Evolutionary conservation across 2,329 filamentous ascomycete genomes (phyloP).

Genomic region (Colletotrichum melonis): DNA sequence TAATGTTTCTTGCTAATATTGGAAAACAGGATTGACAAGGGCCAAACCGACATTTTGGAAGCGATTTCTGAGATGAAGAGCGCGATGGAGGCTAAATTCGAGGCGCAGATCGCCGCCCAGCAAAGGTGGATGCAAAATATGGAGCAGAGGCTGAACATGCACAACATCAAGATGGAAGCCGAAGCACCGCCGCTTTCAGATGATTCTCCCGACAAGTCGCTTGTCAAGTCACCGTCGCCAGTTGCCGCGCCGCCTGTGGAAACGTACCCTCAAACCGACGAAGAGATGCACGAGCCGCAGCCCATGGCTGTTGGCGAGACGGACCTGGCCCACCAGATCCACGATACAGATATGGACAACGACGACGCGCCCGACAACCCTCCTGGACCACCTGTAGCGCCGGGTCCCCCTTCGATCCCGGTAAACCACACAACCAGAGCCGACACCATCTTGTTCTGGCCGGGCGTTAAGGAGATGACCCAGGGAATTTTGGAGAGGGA

Average conservation of each 20-base stretch:
- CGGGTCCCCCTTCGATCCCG: conserved; percentile 77
- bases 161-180: conserved; percentile 32
- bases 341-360: conserved; percentile 58
- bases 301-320: conserved; percentile 42
- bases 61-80: conserved; percentile 52
- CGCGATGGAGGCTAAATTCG: conserved; percentile 31
- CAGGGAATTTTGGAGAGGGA: conserved; percentile 58
- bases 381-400: conserved; percentile 61
- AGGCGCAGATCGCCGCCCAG: not conserved
- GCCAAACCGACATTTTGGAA: conserved; percentile 69
- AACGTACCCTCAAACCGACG: not conserved
- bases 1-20: conserved; percentile 44
- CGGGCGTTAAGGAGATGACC: conserved; percentile 74
- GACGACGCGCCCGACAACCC: conserved; percentile 52
- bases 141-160: not conserved
- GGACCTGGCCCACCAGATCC: conserved; percentile 40
- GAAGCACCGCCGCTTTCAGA: conserved; percentile 4
- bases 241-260: not conserved
- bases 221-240: conserved; percentile 3
- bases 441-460: conserved; percentile 81
- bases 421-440: conserved; percentile 92
- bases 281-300: conserved; percentile 34
- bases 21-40: conserved; percentile 66
- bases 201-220: conserved; percentile 11
- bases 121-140: conserved; percentile 20